A percentile compares a stretch with the other conserved stretches of the same genome.
These are phyloP conservation scores for Astraeus odoratus DNA, from an alignment of 768 basidiomycete species.

Conservation along the genomic window DNA sequence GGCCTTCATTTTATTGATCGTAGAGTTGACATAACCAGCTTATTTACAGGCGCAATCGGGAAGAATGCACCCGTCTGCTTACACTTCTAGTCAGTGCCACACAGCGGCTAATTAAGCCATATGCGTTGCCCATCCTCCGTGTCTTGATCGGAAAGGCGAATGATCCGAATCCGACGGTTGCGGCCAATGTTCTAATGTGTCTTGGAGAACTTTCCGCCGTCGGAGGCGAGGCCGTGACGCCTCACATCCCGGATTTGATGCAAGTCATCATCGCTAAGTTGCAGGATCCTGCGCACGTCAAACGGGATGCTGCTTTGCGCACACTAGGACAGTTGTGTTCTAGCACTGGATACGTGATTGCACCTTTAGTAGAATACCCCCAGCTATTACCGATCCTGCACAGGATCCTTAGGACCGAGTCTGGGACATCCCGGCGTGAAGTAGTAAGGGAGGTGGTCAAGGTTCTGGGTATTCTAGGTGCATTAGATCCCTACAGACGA, in stretches of 20 bases:
- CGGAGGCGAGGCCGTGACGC: slow-evolving; percentile 85
- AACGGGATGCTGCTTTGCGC: slow-evolving; percentile 90
- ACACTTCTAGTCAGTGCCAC: slow-evolving; percentile 88
- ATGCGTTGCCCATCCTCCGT: slow-evolving; percentile 90
- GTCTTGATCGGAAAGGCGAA: slow-evolving; percentile 87
- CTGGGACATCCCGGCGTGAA: slow-evolving; percentile 68
- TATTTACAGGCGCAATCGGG: slow-evolving; percentile 61
- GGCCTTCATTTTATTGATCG: slow-evolving; percentile 27
- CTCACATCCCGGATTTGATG: slow-evolving; percentile 84
- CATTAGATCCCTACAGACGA: slow-evolving; percentile 90
- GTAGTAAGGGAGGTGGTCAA: slow-evolving; percentile 93
- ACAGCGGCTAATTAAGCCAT: slow-evolving; percentile 90
- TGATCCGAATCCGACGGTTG: slow-evolving; percentile 80
- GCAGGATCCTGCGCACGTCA: slow-evolving; percentile 81
- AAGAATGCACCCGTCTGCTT: slow-evolving; percentile 88
- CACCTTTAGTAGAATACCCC: slow-evolving; percentile 86
- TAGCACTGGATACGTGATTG: slow-evolving; percentile 91
- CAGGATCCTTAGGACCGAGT: slow-evolving; percentile 79
- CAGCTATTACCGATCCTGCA: slow-evolving; percentile 82
- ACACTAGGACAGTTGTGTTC: slow-evolving; percentile 95
- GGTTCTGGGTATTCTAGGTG: slow-evolving; percentile 92
- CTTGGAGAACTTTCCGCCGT: slow-evolving; percentile 91
- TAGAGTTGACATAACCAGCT: not conserved
- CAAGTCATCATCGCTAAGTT: slow-evolving; percentile 81
- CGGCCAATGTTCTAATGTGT: slow-evolving; percentile 89